A percentile compares a stretch with the other conserved stretches of the same genome.
phyloP scores from a whole-genome alignment of 768 basidiomycete species.

The Boletus fagicola region DNA sequence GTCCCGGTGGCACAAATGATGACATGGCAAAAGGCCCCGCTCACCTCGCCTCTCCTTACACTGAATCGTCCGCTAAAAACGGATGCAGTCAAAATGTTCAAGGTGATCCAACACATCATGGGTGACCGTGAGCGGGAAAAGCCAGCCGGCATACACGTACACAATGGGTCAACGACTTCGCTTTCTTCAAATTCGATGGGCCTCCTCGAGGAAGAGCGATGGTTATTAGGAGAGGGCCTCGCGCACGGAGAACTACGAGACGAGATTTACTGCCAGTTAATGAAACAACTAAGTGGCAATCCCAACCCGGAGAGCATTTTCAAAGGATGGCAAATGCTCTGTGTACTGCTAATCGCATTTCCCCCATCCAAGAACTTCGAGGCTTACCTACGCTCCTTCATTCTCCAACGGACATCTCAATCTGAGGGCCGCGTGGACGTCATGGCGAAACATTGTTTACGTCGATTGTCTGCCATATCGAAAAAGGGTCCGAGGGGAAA shows the following conservation, averaged over 20 bases:
- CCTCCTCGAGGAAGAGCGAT: conserved; percentile 80
- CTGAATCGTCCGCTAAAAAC: conserved; percentile 63
- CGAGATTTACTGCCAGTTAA: conserved; percentile 89
- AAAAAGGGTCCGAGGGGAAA: conserved; percentile 87
- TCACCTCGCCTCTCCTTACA: conserved; percentile 72
- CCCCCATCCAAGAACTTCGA: conserved; percentile 94
- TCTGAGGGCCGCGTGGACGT: conserved; percentile 79
- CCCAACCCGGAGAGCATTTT: conserved; percentile 81
- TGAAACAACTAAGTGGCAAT: conserved; percentile 89
- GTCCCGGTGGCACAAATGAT: conserved; percentile 86
- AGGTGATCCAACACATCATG: conserved; percentile 90
- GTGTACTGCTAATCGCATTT: conserved; percentile 88
- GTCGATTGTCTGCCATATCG: conserved; percentile 69
- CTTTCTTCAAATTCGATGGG: conserved; percentile 42
- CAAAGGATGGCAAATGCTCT: conserved; percentile 91
- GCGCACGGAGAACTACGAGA: conserved; percentile 82
- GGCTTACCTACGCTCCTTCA: conserved; percentile 76
- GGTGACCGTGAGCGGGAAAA: conserved; percentile 82
- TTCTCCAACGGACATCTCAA: conserved; percentile 63
- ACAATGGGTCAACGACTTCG: conserved; percentile 44
- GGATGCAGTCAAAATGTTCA: conserved; percentile 84
- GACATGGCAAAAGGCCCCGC: conserved; percentile 83
- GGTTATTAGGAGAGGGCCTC: conserved; percentile 80
- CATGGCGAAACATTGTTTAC: conserved; percentile 89
- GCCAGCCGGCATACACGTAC: conserved; percentile 46